Evolutionary conservation across 371 early-diverging fungal genomes (phyloP), one percentile per base, ranked within the genome.

Genomic region (Zychaea mexicana): DNA sequence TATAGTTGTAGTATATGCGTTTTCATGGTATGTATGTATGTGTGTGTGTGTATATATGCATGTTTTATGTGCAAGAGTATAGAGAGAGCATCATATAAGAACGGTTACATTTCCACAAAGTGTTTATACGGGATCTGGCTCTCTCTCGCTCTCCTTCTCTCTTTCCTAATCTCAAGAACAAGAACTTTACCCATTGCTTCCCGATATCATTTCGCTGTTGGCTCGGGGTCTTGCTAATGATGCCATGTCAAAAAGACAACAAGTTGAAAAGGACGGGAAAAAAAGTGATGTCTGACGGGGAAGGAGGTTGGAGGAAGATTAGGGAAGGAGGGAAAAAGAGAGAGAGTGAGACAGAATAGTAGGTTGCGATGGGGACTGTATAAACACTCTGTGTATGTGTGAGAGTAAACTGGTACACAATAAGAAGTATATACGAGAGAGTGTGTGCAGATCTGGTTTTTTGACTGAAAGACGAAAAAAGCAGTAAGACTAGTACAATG

Each of bases 151-250:
- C 42, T 7, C n/a, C 15, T 42, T 42, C 15, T 42, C n/a, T 42
- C 5, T 4, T 42, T 42, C 15, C n/a, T 5, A 33, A 33, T 8
- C 12, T 33, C 33, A 33, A 49, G 10, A 49, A 22, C 49, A 49
- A 52, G 26, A 33, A 38, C 57, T 57, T 46, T 65, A 65, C 65
- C 65, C 42, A 52, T 65, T 54, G 33, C 38, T 59, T 54, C 65
- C 65, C 22, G 65, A 28, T 57, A 63, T 30, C 30, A 42, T 61
- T 61, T 66, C 67, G 31, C 67, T 66, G 54, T 57, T 56, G 32
- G 67, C 61, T 39, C 67, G 42, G 19, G 57, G 59, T 52, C 67
- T 61, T 57, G 57, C 46, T 59, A 55, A 38, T n/a, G 65, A 65
- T 30, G 65, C 52, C 65, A 65, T 65, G 6, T 15, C 30, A 27